A percentile compares a stretch with the other conserved stretches of the same genome.
These are phyloP conservation scores for Tinospora cordifolia DNA, from an alignment of 164 flowering plant genomes.

Conservation along the genomic window DNA sequence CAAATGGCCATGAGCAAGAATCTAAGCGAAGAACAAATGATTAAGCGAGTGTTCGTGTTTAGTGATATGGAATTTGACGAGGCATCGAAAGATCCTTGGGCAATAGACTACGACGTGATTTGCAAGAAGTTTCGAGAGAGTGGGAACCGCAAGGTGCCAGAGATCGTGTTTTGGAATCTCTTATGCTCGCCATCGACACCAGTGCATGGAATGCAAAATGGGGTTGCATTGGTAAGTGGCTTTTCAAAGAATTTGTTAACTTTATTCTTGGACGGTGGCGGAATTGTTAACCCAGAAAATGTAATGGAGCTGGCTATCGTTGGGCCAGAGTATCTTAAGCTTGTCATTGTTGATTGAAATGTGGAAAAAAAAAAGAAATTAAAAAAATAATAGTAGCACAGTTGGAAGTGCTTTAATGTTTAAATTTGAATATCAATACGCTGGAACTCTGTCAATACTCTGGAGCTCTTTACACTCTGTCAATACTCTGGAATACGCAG, in stretches of 20 bases:
- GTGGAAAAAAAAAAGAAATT: too few relatives aligned
- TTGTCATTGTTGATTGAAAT: slow-evolving; percentile 31
- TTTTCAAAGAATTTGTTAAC: slow-evolving; percentile 48
- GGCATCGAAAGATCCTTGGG: slow-evolving; percentile 35
- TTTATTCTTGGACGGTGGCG: slow-evolving; percentile 34
- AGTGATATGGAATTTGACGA: slow-evolving; percentile 62
- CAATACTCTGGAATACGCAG: too few relatives aligned
- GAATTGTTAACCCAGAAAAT: slow-evolving; percentile 26
- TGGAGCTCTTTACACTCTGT: too few relatives aligned
- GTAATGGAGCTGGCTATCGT: slow-evolving; percentile 38
- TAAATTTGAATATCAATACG: too few relatives aligned
- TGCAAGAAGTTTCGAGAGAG: slow-evolving; percentile 28
- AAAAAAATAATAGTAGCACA: too few relatives aligned
- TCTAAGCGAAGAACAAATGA: slow-evolving; percentile 30
- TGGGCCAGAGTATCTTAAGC: slow-evolving; percentile 30
- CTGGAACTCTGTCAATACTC: too few relatives aligned
- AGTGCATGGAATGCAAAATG: slow-evolving; percentile 24
- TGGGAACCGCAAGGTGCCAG: slow-evolving; percentile 34
- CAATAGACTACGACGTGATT: slow-evolving; percentile 40
- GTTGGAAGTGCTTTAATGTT: too few relatives aligned
- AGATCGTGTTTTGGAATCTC: slow-evolving; percentile 51
- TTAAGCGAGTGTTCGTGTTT: slow-evolving; percentile 48
- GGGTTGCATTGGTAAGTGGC: slow-evolving; percentile 53
- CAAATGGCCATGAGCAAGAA: slow-evolving; percentile 15
- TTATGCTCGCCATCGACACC: slow-evolving; percentile 38